Conservation (phyloP, 164 flowering plant species). For the Dillenia turbinata region DNA sequence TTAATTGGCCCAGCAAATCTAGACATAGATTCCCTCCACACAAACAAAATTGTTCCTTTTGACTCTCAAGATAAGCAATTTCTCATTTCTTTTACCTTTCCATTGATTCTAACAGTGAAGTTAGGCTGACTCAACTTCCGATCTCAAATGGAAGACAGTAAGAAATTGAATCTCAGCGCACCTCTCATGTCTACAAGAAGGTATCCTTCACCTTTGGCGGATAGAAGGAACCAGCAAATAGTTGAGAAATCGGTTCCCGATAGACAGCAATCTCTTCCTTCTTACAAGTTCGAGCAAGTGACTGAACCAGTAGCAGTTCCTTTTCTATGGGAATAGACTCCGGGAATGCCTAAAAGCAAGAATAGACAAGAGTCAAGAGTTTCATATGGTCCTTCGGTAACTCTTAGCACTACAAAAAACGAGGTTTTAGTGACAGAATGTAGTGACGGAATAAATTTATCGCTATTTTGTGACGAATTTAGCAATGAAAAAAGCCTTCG, state of each 20-base stretch:
- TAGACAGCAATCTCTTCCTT: constrained; percentile 16
- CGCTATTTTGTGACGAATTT: no score
- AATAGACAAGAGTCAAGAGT: constrained; percentile 2
- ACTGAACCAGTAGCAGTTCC: constrained; percentile 59
- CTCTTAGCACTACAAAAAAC: no score
- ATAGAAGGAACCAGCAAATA: constrained; percentile 10
- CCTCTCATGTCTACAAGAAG: constrained; percentile 60
- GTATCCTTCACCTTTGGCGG: constrained; percentile 17
- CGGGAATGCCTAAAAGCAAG: constrained; percentile 42
- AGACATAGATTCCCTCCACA: no score
- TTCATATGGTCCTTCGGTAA: constrained; percentile 12
- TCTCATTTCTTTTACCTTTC: no score
- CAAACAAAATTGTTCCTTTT: no score
- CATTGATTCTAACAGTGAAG: no score
- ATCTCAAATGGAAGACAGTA: constrained; percentile 35
- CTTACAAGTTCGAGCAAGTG: constrained; percentile 23
- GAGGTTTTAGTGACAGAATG: no score
- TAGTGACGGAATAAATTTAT: no score
- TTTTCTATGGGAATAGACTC: constrained; percentile 67
- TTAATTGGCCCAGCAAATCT: no score
- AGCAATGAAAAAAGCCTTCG: no score
- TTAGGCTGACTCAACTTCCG: not conserved
- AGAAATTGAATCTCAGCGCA: constrained; percentile 42
- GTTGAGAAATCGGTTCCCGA: constrained; percentile 4
- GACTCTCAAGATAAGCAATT: no score